A percentile compares a stretch with the other conserved stretches of the same genome.
Evolutionary conservation across 1,284 basidiomycete genomes (phyloP).

Genomic region (Cryptococcus sp.): DNA sequence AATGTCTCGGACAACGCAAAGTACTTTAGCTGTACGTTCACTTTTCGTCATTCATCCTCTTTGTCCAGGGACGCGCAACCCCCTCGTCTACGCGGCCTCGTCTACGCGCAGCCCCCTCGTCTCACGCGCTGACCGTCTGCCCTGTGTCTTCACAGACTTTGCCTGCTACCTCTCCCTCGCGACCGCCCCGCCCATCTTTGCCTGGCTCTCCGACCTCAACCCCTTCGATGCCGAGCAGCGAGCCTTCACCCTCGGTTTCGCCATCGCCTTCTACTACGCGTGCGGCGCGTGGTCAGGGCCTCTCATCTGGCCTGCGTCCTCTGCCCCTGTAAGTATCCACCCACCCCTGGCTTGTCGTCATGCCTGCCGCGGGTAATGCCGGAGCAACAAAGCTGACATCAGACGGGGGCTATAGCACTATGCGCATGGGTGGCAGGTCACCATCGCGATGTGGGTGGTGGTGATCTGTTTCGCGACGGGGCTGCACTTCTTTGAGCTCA

Average conservation of each 20-base stretch:
- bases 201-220: constrained; percentile 42
- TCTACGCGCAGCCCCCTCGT: neutral
- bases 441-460: constrained; percentile 33
- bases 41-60: neutral
- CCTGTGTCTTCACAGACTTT: constrained; percentile 26
- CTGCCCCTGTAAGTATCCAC: constrained; percentile 24
- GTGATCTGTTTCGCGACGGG: constrained; percentile 25
- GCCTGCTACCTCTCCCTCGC: constrained; percentile 35
- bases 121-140: neutral
- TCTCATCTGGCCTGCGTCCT: constrained; percentile 38
- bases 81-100: neutral
- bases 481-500: constrained; percentile 25
- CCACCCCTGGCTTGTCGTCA: neutral
- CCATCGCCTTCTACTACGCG: constrained; percentile 23
- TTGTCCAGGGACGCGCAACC: too few relatives aligned
- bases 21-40: constrained; percentile 40
- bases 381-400: neutral
- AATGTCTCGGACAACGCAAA: constrained; percentile 38
- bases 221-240: constrained; percentile 45
- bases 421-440: constrained; percentile 37
- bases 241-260: constrained; percentile 39
- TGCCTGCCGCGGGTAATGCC: neutral
- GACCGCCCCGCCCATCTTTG: constrained; percentile 40
- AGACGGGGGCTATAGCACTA: constrained; percentile 23
- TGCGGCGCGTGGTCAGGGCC: constrained; percentile 38